phyloP scores from a whole-genome alignment of 2,329 filamentous ascomycete species.

The Neofusicoccum umdonicola region DNA sequence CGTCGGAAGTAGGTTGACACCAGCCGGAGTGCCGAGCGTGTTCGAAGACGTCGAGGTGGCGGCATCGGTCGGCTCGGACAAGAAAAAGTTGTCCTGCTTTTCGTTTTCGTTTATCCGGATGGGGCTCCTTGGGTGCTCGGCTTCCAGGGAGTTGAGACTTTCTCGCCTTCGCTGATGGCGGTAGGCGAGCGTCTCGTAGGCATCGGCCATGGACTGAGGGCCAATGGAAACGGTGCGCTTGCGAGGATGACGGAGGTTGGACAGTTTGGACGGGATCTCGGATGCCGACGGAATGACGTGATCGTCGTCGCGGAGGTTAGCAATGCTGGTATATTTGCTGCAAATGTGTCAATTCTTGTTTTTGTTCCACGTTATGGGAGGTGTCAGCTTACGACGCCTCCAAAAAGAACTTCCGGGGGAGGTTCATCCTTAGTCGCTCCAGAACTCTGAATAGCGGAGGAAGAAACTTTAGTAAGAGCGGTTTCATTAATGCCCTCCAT shows the following conservation, averaged over 20 bases:
- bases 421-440: constrained; percentile 72
- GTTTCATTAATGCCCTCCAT: constrained; percentile 90
- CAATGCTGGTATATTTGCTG: constrained; percentile 79
- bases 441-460: constrained; percentile 86
- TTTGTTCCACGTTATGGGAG: background rate
- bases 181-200: constrained; percentile 91
- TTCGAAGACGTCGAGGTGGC: constrained; percentile 20
- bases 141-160: constrained; percentile 50
- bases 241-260: constrained; percentile 76
- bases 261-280: constrained; percentile 78
- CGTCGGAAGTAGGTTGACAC: constrained; percentile 48
- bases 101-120: background rate
- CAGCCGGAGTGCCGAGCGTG: constrained; percentile 35
- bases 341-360: background rate
- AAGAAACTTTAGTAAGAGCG: constrained; percentile 69
- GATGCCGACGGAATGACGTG: constrained; percentile 89
- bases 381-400: constrained; percentile 63
- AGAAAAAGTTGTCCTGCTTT: constrained; percentile 16
- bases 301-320: constrained; percentile 69
- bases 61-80: constrained; percentile 24
- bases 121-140: constrained; percentile 28
- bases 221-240: constrained; percentile 84
- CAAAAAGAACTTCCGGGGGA: constrained; percentile 88
- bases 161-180: constrained; percentile 68
- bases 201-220: constrained; percentile 93